These are phyloP conservation scores for Sclerotinia spermophila DNA, from an alignment of 2,329 filamentous ascomycete species.

Conservation along the genomic window DNA sequence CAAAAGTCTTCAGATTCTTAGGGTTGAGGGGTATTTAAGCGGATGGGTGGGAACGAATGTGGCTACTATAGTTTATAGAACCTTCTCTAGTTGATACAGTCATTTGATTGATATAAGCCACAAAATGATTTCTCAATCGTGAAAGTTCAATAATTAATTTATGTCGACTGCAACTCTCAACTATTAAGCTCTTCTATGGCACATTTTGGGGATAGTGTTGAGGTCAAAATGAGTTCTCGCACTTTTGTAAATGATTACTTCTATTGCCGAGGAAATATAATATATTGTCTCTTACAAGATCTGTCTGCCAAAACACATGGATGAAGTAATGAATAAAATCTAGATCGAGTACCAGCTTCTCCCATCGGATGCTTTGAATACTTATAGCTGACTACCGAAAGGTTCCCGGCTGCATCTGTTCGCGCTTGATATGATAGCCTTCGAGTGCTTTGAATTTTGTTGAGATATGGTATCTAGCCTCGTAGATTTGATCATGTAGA, in stretches of 20 bases:
- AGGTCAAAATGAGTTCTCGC: neutral
- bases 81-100: neutral
- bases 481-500: neutral
- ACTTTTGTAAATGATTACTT: neutral
- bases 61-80: neutral
- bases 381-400: neutral
- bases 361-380: neutral
- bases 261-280: neutral
- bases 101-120: neutral
- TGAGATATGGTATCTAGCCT: too few relatives aligned
- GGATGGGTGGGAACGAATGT: neutral
- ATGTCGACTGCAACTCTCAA: neutral
- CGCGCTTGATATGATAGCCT: neutral
- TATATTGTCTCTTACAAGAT: neutral
- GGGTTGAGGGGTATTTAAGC: neutral
- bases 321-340: neutral
- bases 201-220: neutral
- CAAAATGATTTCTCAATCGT: neutral
- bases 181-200: neutral
- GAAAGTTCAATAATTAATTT: neutral
- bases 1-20: neutral
- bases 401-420: neutral
- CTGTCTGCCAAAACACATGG: neutral
- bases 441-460: too few relatives aligned
- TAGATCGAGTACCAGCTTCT: accelerated